These are phyloP conservation scores for Hanseniaspora singularis DNA, from an alignment of 805 yeast species.

Conservation along the genomic window DNA sequence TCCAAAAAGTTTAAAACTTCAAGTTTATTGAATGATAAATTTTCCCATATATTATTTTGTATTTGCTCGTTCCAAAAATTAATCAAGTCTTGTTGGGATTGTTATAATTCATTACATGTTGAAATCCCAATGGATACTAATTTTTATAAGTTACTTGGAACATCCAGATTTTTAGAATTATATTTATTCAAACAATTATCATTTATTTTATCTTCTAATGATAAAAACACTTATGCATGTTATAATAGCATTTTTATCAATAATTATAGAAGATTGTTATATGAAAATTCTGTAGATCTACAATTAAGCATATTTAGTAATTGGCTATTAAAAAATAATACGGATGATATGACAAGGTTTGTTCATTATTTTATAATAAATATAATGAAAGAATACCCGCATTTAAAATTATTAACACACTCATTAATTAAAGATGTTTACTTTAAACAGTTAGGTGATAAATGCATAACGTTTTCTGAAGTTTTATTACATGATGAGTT, in stretches of 20 bases:
- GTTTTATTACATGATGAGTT: neutral
- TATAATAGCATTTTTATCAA: slow-evolving; percentile 1
- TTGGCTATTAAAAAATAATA: neutral
- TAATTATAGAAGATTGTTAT: slow-evolving; percentile 7
- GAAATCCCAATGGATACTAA: neutral
- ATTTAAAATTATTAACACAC: neutral
- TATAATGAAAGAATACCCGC: slow-evolving; percentile 7
- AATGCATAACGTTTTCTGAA: neutral
- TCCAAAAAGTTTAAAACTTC: neutral
- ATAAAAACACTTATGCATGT: neutral
- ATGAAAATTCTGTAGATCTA: slow-evolving; percentile 1
- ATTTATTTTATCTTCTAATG: neutral
- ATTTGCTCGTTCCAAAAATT: slow-evolving; percentile 5
- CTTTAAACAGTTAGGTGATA: neutral
- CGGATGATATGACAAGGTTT: neutral
- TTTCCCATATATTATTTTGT: slow-evolving; percentile 1
- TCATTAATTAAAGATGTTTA: neutral
- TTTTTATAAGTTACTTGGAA: neutral
- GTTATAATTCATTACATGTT: slow-evolving; percentile 9
- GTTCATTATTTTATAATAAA: neutral
- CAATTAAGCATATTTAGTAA: slow-evolving; percentile 4
- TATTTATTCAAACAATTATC: slow-evolving; percentile 9
- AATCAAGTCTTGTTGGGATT: neutral
- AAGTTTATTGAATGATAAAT: neutral
- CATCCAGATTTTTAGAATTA: slow-evolving; percentile 1